A percentile compares a stretch with the other conserved stretches of the same genome.
phyloP scores from a whole-genome alignment of 306 rosid species.

The Pyrus pyrifolia region DNA sequence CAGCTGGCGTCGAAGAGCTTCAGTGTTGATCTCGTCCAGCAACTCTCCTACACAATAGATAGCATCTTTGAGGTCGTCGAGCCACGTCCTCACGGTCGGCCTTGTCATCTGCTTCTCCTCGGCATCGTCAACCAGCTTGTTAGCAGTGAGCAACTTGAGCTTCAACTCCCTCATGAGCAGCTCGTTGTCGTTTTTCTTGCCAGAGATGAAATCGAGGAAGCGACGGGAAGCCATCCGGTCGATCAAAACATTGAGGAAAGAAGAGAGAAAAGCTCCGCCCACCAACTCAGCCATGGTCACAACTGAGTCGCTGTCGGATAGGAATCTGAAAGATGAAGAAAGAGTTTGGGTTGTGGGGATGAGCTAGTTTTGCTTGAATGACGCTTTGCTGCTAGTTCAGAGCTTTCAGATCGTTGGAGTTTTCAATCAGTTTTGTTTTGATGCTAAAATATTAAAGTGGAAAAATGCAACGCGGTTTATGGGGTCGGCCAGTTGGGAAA shows the following conservation, averaged over 20 bases:
- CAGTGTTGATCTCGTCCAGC: constrained; percentile 30
- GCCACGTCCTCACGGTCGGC: constrained; percentile 13
- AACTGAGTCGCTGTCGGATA: too few relatives aligned
- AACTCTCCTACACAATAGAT: constrained; percentile 10
- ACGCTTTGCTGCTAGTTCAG: too few relatives aligned
- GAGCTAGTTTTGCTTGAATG: too few relatives aligned
- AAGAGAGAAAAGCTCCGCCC: neutral
- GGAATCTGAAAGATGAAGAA: too few relatives aligned
- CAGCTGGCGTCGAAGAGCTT: neutral
- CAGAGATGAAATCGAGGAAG: neutral
- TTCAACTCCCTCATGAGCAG: constrained; percentile 3
- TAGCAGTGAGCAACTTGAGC: neutral
- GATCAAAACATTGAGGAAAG: neutral
- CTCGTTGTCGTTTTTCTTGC: neutral
- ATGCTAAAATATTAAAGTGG: too few relatives aligned
- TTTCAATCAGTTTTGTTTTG: too few relatives aligned
- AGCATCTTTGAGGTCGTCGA: neutral
- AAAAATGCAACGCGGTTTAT: too few relatives aligned
- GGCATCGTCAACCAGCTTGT: constrained; percentile 27
- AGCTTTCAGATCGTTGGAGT: too few relatives aligned
- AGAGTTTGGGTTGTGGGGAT: too few relatives aligned
- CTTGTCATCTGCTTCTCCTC: constrained; percentile 20
- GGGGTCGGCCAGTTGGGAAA: too few relatives aligned
- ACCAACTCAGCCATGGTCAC: neutral
- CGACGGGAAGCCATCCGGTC: neutral